These are phyloP conservation scores for Phlegmacium glaucopus DNA, from an alignment of 768 basidiomycete genomes.

Conservation along the genomic window DNA sequence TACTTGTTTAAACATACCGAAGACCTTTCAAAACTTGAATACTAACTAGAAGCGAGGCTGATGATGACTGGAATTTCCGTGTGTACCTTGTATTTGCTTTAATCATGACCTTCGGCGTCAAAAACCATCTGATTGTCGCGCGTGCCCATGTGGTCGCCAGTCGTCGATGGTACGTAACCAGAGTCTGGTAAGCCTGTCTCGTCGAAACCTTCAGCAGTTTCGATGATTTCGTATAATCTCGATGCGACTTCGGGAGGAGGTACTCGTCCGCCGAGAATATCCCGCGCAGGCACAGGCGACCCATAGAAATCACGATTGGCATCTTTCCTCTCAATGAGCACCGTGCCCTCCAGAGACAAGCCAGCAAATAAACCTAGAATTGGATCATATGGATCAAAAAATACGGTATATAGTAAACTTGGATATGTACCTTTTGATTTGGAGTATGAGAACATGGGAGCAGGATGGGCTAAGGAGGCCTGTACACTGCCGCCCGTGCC, in stretches of 20 bases:
- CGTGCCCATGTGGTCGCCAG: constrained; percentile 51
- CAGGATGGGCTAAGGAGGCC: constrained; percentile 84
- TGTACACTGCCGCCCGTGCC: constrained; percentile 92
- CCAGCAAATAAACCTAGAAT: constrained; percentile 86
- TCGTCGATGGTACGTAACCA: constrained; percentile 72
- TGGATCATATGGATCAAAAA: constrained; percentile 1
- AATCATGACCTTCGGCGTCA: constrained; percentile 60
- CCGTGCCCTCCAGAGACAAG: constrained; percentile 91
- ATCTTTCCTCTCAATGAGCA: constrained; percentile 91
- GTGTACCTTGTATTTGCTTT: constrained; percentile 2
- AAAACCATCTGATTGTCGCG: constrained; percentile 58
- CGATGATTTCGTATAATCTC: constrained; percentile 91
- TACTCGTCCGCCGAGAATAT: constrained; percentile 90
- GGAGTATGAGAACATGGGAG: constrained; percentile 97
- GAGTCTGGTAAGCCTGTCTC: constrained; percentile 76
- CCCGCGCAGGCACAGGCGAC: constrained; percentile 80
- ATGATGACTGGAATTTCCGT: neutral
- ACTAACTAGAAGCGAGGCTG: neutral
- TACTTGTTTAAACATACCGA: neutral
- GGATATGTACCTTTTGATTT: constrained; percentile 78
- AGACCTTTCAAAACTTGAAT: neutral
- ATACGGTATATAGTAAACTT: neutral
- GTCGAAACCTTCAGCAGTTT: constrained; percentile 91
- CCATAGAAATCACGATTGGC: constrained; percentile 97
- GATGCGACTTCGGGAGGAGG: constrained; percentile 98